A percentile compares a stretch with the other conserved stretches of the same genome.
Evolutionary conservation across 148 eudicot genomes (phyloP).

Genomic region (Heliamphora exappendiculata): DNA sequence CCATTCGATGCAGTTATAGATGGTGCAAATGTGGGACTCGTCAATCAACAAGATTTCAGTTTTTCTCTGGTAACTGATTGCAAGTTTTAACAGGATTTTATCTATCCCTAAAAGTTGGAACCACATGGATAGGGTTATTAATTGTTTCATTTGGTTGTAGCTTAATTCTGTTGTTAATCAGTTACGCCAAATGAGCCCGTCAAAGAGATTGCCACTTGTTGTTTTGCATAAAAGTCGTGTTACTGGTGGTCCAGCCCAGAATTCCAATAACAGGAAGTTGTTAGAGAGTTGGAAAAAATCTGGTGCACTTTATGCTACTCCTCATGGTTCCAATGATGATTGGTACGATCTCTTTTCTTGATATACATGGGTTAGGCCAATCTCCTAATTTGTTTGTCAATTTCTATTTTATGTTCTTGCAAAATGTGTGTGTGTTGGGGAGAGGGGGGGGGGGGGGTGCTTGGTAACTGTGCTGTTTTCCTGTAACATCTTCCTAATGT

Average conservation of each 20-base stretch:
- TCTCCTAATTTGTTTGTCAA: background rate
- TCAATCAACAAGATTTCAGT: conserved; percentile 34
- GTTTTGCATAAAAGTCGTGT: conserved; percentile 66
- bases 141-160: conserved; percentile 28
- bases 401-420: background rate
- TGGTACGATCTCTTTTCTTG: conserved; percentile 36
- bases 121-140: background rate
- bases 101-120: background rate
- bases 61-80: conserved; percentile 41
- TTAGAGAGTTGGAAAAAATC: conserved; percentile 58
- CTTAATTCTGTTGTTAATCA: conserved; percentile 52
- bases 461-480: too few species aligned
- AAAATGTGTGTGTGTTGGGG: too few species aligned
- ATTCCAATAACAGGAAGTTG: conserved; percentile 47
- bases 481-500: too few species aligned
- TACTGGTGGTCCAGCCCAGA: conserved; percentile 51
- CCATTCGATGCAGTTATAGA: conserved; percentile 94
- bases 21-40: conserved; percentile 78
- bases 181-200: conserved; percentile 46
- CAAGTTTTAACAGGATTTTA: background rate
- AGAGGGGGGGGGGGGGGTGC: too few species aligned
- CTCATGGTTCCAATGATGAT: conserved; percentile 85
- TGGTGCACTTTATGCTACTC: conserved; percentile 74
- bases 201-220: conserved; percentile 72
- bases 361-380: background rate